Percentiles rank a stretch among this genome's conserved stretches.
Conservation (phyloP, 306 rosid genomes). For the Rubus parviflorus region DNA sequence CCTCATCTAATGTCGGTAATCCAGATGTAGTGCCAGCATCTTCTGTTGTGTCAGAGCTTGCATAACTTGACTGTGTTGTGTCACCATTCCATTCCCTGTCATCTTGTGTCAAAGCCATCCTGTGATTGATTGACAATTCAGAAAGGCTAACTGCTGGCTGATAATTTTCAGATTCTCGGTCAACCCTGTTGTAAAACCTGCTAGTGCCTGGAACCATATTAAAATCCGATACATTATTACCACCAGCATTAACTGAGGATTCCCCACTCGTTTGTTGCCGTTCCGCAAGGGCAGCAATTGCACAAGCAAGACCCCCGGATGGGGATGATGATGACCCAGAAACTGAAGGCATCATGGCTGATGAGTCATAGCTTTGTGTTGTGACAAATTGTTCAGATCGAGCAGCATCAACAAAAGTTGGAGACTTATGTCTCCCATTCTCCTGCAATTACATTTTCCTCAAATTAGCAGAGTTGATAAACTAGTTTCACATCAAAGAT, state of each 20-base stretch:
- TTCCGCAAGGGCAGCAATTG: conserved; percentile 97
- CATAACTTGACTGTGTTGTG: conserved; percentile 59
- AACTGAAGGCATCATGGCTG: conserved; percentile 38
- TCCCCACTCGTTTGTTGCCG: conserved; percentile 80
- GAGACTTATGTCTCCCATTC: conserved; percentile 64
- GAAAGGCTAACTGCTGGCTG: conserved; percentile 44
- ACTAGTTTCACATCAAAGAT: neutral
- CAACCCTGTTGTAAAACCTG: conserved; percentile 55
- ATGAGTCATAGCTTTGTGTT: conserved; percentile 44
- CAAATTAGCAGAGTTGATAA: neutral
- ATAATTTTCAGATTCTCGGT: conserved; percentile 52
- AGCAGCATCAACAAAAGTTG: conserved; percentile 41
- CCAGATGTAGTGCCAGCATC: conserved; percentile 41
- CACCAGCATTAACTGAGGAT: conserved; percentile 43
- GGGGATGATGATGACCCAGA: conserved; percentile 74
- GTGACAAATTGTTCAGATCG: conserved; percentile 47
- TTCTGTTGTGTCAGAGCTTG: conserved; percentile 54
- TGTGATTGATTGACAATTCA: conserved; percentile 39
- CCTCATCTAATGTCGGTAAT: conserved; percentile 43
- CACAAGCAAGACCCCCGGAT: conserved; percentile 94
- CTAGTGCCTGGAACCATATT: conserved; percentile 53
- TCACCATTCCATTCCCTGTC: conserved; percentile 60
- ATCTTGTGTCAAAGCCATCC: conserved; percentile 36
- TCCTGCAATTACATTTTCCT: conserved; percentile 46
- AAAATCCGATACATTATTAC: conserved; percentile 43